Evolutionary conservation across 495 filamentous ascomycete species (phyloP).

Genomic region (Lindgomyces ingoldianus): DNA sequence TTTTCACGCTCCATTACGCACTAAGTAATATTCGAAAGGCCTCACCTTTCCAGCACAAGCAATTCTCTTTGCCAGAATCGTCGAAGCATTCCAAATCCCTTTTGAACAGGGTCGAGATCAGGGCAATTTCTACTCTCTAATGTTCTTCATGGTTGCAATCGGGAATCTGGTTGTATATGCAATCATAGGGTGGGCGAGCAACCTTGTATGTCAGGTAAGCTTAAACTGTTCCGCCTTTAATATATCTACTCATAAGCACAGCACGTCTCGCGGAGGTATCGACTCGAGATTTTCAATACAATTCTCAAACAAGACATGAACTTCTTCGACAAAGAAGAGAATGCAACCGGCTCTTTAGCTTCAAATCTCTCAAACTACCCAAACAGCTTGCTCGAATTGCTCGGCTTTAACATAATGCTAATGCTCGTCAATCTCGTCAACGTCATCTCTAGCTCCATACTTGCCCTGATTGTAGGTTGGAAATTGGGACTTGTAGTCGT

Average conservation of each 20-base stretch:
- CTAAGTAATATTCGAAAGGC: conserved; percentile 6
- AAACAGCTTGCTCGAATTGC: conserved; percentile 38
- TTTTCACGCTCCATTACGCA: neutral
- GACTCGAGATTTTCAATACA: conserved; percentile 73
- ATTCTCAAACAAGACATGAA: conserved; percentile 90
- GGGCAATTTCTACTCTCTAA: conserved; percentile 80
- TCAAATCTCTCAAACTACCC: conserved; percentile 63
- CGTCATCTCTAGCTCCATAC: conserved; percentile 36
- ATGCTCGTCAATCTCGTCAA: conserved; percentile 41
- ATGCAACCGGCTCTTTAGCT: conserved; percentile 79
- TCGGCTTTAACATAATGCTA: conserved; percentile 41
- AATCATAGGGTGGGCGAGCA: conserved; percentile 35
- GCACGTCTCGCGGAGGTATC: conserved; percentile 45
- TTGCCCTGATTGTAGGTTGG: conserved; percentile 42
- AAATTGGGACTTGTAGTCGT: conserved; percentile 43
- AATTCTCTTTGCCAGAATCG: conserved; percentile 39
- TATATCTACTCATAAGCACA: conserved; percentile 5
- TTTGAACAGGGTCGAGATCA: conserved; percentile 10
- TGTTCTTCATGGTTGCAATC: conserved; percentile 93
- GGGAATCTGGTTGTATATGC: conserved; percentile 63
- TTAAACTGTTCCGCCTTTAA: neutral
- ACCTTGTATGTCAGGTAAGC: conserved; percentile 39
- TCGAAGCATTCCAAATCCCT: conserved; percentile 33
- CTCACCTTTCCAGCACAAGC: conserved; percentile 42
- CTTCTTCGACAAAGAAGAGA: conserved; percentile 85